A percentile compares a stretch with the other conserved stretches of the same genome.
These are phyloP conservation scores for Podospora australis DNA, from an alignment of 495 filamentous ascomycete species.

Conservation along the genomic window DNA sequence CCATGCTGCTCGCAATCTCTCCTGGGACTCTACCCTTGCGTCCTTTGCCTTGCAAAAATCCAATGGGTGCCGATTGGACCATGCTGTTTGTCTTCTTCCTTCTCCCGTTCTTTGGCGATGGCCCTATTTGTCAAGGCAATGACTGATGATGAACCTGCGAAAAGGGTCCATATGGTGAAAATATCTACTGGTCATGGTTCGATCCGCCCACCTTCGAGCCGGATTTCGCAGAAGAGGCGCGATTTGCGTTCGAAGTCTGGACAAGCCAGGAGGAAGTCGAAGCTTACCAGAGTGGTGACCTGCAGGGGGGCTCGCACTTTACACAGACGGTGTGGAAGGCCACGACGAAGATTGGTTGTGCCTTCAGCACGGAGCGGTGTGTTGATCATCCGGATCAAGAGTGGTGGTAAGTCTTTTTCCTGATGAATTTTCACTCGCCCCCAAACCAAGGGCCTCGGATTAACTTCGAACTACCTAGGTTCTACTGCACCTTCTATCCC, in stretches of 20 bases:
- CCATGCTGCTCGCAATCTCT: constrained; percentile 3
- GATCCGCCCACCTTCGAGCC: constrained; percentile 1
- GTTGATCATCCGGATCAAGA: constrained; percentile 12
- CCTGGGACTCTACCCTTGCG: constrained; percentile 15
- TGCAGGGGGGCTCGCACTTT: constrained; percentile 14
- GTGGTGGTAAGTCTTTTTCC: constrained; percentile 16
- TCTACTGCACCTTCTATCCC: constrained; percentile 19
- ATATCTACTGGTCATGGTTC: constrained; percentile 17
- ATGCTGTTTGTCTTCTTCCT: constrained; percentile 8
- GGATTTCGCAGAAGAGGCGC: constrained; percentile 5
- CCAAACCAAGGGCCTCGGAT: no score
- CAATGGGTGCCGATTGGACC: constrained; percentile 18
- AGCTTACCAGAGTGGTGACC: constrained; percentile 9
- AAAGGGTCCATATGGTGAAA: constrained; percentile 21
- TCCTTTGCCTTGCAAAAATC: constrained; percentile 9
- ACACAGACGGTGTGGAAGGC: constrained; percentile 24
- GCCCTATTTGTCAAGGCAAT: not conserved
- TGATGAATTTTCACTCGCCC: no score
- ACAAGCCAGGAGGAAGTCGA: constrained; percentile 7
- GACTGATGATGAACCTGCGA: not conserved
- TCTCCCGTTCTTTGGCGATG: not conserved
- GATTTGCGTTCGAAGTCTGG: constrained; percentile 13
- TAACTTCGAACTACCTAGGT: no score
- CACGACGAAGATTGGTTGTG: constrained; percentile 14
- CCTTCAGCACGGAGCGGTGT: constrained; percentile 17